Conservation (phyloP, 129 eudicot genomes). For the Pittosporum tobira region DNA sequence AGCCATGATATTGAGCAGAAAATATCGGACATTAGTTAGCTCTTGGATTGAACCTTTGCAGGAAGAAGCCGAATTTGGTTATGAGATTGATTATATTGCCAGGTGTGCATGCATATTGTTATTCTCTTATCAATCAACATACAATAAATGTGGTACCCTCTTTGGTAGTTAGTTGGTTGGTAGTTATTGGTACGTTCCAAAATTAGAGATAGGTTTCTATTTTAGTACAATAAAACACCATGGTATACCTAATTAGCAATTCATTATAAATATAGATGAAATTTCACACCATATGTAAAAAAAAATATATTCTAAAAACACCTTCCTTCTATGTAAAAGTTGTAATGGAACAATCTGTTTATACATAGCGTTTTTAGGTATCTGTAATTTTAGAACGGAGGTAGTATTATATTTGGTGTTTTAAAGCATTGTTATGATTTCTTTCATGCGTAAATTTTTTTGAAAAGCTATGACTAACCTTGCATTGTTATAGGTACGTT, state of each 20-base stretch:
- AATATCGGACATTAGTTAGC: constrained; percentile 89
- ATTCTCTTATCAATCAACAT: background rate
- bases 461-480: constrained; percentile 19
- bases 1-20: constrained; percentile 91
- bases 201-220: too few relatives aligned
- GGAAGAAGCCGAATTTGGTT: constrained; percentile 95
- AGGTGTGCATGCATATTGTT: constrained; percentile 32
- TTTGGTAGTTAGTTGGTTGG: background rate
- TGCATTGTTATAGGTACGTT: constrained; percentile 46
- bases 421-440: background rate
- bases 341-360: too few relatives aligned
- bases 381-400: too few relatives aligned
- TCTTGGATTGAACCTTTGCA: constrained; percentile 98
- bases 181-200: too few relatives aligned
- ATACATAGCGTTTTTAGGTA: too few relatives aligned
- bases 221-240: too few relatives aligned
- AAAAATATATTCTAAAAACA: too few relatives aligned
- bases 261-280: too few relatives aligned
- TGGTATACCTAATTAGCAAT: too few relatives aligned
- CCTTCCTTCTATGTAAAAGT: too few relatives aligned
- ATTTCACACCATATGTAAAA: too few relatives aligned
- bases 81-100: constrained; percentile 84
- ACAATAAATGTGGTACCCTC: background rate
- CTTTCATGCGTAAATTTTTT: background rate
- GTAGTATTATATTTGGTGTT: background rate